Percentiles rank a stretch among this genome's conserved stretches.
Conservation (phyloP, 345 rosid species). For the Raphanus raphanistrum region DNA sequence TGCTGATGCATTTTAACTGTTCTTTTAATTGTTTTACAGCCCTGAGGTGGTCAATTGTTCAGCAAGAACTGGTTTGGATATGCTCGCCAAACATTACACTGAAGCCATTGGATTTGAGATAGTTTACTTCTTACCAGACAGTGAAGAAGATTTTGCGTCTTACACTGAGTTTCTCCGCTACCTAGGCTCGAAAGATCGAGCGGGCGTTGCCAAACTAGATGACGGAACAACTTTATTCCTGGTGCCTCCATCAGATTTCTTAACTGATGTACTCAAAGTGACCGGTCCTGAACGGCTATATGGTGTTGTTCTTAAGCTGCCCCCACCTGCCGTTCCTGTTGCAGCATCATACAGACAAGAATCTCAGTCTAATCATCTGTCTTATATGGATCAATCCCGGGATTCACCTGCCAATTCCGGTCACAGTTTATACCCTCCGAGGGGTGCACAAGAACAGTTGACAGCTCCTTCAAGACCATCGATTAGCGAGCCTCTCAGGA, state of each 20-base stretch:
- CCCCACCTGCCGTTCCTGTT: slow-evolving; percentile 54
- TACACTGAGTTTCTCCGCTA: slow-evolving; percentile 95
- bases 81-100: slow-evolving; percentile 77
- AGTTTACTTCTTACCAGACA: slow-evolving; percentile 88
- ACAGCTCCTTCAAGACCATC: slow-evolving; percentile 45
- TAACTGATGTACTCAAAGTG: slow-evolving; percentile 74
- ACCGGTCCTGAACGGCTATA: slow-evolving; percentile 85
- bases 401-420: slow-evolving; percentile 46
- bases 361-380: slow-evolving; percentile 42
- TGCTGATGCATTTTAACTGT: not conserved
- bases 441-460: slow-evolving; percentile 54
- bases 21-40: slow-evolving; percentile 42
- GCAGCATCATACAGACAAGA: slow-evolving; percentile 47
- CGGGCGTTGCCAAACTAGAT: slow-evolving; percentile 94
- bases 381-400: slow-evolving; percentile 46
- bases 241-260: slow-evolving; percentile 96
- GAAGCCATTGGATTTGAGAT: slow-evolving; percentile 86
- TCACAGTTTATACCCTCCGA: slow-evolving; percentile 43
- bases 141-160: slow-evolving; percentile 93
- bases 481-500: slow-evolving; percentile 44
- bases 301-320: slow-evolving; percentile 88
- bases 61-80: slow-evolving; percentile 94
- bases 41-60: slow-evolving; percentile 93
- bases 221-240: slow-evolving; percentile 92
- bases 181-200: slow-evolving; percentile 88